A percentile compares a stretch with the other conserved stretches of the same genome.
Conservation (phyloP, 2,329 filamentous ascomycete genomes). For the Colletotrichum theobromicola region DNA sequence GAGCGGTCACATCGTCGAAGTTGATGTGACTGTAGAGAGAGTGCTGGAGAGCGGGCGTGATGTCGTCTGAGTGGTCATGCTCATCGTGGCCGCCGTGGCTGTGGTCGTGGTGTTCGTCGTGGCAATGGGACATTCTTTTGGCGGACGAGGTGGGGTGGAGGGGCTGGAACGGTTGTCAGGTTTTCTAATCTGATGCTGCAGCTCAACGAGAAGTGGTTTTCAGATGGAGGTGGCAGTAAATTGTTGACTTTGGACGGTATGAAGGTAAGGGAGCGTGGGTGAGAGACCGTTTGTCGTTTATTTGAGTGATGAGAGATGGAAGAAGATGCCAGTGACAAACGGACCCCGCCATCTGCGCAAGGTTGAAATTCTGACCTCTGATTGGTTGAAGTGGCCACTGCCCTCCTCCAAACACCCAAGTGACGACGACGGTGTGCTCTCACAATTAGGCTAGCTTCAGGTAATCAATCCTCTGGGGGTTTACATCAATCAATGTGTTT, state of each 20-base stretch:
- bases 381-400: not conserved
- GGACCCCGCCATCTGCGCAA: not conserved
- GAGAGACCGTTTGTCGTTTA: not conserved
- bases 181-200: not conserved
- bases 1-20: conserved; percentile 81
- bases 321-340: not conserved
- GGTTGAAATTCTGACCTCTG: not conserved
- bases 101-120: conserved; percentile 56
- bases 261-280: not conserved
- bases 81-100: conserved; percentile 59
- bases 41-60: conserved; percentile 88
- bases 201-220: not conserved
- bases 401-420: not conserved
- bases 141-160: not conserved
- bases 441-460: not conserved
- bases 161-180: not conserved
- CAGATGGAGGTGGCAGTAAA: too few relatives aligned
- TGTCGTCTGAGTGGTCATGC: conserved; percentile 91
- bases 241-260: not conserved
- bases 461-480: rapidly evolving
- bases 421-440: too few relatives aligned
- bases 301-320: not conserved
- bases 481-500: not conserved
- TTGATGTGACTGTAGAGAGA: conserved; percentile 92
- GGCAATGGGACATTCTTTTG: conserved; percentile 49